Base-by-base conservation (phyloP, 306 rosid genomes). In the Clitoria ternatea region DNA sequence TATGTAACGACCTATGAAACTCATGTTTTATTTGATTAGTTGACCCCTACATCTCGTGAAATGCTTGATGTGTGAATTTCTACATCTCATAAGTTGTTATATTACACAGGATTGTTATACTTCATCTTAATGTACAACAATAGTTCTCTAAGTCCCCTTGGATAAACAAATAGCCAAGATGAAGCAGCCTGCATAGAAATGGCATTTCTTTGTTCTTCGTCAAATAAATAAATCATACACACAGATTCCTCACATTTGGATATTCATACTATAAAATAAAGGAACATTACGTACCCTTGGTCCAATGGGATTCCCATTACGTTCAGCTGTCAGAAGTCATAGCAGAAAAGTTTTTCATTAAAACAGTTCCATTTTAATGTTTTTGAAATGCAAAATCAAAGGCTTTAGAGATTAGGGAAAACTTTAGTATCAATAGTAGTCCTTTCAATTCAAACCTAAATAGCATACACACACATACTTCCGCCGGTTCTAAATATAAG, bases 51-150 rank as follows among this genome's bases (percentile, higher is more conserved):
- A n/a, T n/a, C n/a, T n/a, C n/a, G n/a, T n/a, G n/a, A n/a, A n/a
- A n/a, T n/a, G n/a, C n/a, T n/a, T n/a, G n/a, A n/a, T n/a, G n/a
- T n/a, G n/a, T n/a, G n/a, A n/a, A n/a, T n/a, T n/a, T n/a, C n/a
- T n/a, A n/a, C n/a, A n/a, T n/a, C n/a, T n/a, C n/a, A n/a, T n/a
- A n/a, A n/a, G n/a, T n/a, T 9, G 84, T 86, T 8, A 89, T 89
- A 73, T 84, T 86, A 42, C 4, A 86, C 20, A 12, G 86, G 89
- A 33, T 84, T 74, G 4, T 84, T 40, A 27, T 86, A 89, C 71
- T 64, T 79, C 24, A 0, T 32, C 70, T 73, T 86, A 19, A 52
- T 69, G 65, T 89, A 81, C 40, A 75, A 23, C 63, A 86, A 27
- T 13, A 79, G n/a, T 2, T 85, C n/a, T n/a, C n/a, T n/a, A n/a